Percentiles rank a stretch among this genome's conserved stretches.
phyloP scores from a whole-genome alignment of 1,284 basidiomycete genomes.

The Entoloma clypeatum region DNA sequence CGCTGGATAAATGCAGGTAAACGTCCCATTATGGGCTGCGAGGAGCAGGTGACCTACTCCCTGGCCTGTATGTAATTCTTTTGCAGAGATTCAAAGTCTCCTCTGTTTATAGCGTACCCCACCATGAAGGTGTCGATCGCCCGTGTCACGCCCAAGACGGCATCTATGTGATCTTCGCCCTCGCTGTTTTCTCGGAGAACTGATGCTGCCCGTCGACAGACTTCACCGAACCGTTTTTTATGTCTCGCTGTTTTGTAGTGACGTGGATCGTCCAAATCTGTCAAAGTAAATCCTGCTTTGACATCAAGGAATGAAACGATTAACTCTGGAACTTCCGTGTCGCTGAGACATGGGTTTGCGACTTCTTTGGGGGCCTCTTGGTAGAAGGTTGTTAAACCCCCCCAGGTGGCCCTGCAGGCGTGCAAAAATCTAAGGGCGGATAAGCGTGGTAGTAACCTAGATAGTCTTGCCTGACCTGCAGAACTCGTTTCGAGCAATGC shows the following conservation, averaged over 20 bases:
- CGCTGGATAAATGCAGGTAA: constrained; percentile 33
- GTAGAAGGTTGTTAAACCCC: constrained; percentile 65
- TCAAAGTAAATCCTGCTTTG: constrained; percentile 73
- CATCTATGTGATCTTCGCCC: constrained; percentile 92
- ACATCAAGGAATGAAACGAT: constrained; percentile 60
- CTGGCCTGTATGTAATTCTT: constrained; percentile 66
- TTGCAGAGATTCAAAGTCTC: constrained; percentile 57
- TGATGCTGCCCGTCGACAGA: constrained; percentile 68
- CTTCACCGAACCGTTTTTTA: constrained; percentile 65
- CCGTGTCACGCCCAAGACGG: constrained; percentile 67
- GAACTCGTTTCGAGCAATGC: constrained; percentile 85
- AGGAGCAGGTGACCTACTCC: constrained; percentile 48
- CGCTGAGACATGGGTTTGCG: constrained; percentile 52
- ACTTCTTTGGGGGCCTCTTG: constrained; percentile 59
- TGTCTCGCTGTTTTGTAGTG: constrained; percentile 65
- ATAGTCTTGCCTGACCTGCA: constrained; percentile 61
- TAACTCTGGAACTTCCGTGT: constrained; percentile 63
- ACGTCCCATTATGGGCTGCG: background rate
- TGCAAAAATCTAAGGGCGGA: constrained; percentile 50
- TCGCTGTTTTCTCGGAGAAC: constrained; percentile 54
- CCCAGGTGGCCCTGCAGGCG: constrained; percentile 65
- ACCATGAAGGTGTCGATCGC: constrained; percentile 75
- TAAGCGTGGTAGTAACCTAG: constrained; percentile 6
- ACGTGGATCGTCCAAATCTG: constrained; percentile 71
- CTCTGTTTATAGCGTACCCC: constrained; percentile 65